Percentiles rank a stretch among this genome's conserved stretches.
phyloP scores from a whole-genome alignment of 805 yeast genomes.

The Hanseniaspora lachancei region DNA sequence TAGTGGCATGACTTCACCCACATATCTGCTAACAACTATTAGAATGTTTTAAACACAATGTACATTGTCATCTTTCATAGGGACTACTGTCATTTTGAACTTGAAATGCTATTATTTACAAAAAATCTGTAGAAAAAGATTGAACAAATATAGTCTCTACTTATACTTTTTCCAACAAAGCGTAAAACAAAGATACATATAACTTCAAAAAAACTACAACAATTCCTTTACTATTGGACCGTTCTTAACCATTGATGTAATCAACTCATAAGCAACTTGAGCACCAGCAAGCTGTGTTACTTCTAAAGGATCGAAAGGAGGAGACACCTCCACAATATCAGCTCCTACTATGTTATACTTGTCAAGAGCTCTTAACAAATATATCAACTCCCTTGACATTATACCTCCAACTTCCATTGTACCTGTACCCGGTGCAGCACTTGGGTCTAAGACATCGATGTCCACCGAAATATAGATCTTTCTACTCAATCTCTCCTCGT shows the following conservation, averaged over 20 bases:
- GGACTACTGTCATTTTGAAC: no score
- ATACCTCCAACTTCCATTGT: slow-evolving; percentile 70
- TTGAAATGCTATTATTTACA: no score
- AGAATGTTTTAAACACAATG: no score
- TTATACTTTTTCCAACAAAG: no score
- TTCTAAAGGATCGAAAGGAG: slow-evolving; percentile 52
- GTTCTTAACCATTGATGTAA: slow-evolving; percentile 63
- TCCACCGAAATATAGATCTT: slow-evolving; percentile 75
- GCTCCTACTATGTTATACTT: slow-evolving; percentile 56
- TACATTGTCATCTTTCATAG: no score
- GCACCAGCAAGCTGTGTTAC: slow-evolving; percentile 59
- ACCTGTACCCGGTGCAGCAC: slow-evolving; percentile 67
- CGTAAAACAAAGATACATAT: no score
- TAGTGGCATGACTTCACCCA: no score
- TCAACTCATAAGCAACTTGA: slow-evolving; percentile 54
- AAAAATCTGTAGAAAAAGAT: no score
- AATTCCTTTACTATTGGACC: slow-evolving; percentile 25
- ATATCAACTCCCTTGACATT: slow-evolving; percentile 50
- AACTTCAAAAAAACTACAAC: neutral
- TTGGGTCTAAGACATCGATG: slow-evolving; percentile 63
- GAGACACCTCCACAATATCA: slow-evolving; percentile 64
- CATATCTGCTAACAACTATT: no score
- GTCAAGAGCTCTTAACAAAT: slow-evolving; percentile 45
- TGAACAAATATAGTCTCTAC: no score
- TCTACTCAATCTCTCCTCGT: slow-evolving; percentile 18